Base-by-base conservation (phyloP, 2,329 filamentous ascomycete genomes). In the Geoglossum cookeanum region DNA sequence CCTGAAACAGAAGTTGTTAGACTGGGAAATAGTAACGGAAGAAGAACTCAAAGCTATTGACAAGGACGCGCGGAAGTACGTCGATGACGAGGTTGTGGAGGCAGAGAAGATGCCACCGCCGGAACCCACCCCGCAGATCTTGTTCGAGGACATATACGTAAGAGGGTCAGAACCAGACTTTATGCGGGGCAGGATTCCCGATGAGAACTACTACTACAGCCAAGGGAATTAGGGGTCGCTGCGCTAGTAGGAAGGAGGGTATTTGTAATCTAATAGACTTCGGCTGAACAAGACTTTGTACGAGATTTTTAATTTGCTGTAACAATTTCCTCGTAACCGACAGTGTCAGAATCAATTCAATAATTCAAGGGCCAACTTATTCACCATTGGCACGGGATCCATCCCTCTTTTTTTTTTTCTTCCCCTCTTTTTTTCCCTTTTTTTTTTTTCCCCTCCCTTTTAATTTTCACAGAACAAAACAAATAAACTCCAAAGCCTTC, bases 61-160 rank as follows among this genome's bases (percentile, higher is more conserved):
- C 78, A 97, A 96, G 81, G 82, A 94, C 67, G 90, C 92, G 17
- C 84, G 90, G 68, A 77, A 74, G 69, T 77, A 83, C 67, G 88
- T 98, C 68, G 90, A 92, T 71, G 83, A 81, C 63, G 91, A 98
- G 78, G 91, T 96, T 58, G 86, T 85, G 61, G 78, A 80, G 66
- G 92, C 92, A 57, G 92, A 98, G 81, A 78, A 81, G 66, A 96
- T 97, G 88, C 71, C 80, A 45, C 71, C 75, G 52, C 92, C 92
- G 33, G 88, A 94, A 54, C 70, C 84, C 58, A 94, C 80, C 60
- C 75, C 83, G 57, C 79, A 88, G 72, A 92, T 92, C 64, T 78
- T 98, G 65, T 98, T 80, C 71, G 91, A 98, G 82, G 91, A 96
- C 71, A 94, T 96, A 70, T 97, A 95, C 73, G 89, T 90, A 66